phyloP scores from a whole-genome alignment of 192 early-diverging fungal species.

The Lunasporangiospora selenospora region DNA sequence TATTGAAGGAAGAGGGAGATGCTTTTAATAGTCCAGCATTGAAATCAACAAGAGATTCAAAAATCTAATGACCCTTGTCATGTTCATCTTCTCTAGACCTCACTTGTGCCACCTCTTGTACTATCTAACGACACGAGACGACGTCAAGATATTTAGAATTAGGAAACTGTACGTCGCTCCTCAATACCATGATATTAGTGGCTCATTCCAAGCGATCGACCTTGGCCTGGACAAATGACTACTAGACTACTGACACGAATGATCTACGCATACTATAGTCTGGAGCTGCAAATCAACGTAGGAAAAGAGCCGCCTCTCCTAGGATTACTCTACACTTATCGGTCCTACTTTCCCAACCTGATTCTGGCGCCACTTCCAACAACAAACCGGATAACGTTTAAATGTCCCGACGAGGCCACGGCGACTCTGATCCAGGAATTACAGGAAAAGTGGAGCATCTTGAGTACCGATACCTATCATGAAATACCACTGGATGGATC shows the following conservation, averaged over 20 bases:
- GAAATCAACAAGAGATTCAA: background rate
- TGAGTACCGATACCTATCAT: background rate
- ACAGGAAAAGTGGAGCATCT: constrained; percentile 46
- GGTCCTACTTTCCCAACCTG: constrained; percentile 53
- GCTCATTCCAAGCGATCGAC: background rate
- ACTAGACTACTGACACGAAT: no score
- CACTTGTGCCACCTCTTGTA: constrained; percentile 56
- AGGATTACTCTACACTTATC: constrained; percentile 56
- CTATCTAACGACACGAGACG: constrained; percentile 53
- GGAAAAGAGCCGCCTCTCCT: constrained; percentile 50
- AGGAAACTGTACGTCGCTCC: constrained; percentile 50
- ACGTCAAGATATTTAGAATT: constrained; percentile 59
- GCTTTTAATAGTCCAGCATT: background rate
- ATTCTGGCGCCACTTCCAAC: constrained; percentile 37
- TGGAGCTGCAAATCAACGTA: constrained; percentile 40
- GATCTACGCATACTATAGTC: no score
- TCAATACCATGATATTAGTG: no score
- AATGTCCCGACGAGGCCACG: constrained; percentile 48
- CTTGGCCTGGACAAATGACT: background rate
- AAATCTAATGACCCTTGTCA: background rate
- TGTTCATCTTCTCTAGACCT: no score
- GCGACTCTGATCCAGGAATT: constrained; percentile 28
- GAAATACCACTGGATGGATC: constrained; percentile 14
- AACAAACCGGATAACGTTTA: constrained; percentile 46
- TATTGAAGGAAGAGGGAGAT: background rate